These are phyloP conservation scores for Dactylellina parvicollis DNA, from an alignment of 2,329 filamentous ascomycete genomes.

Conservation along the genomic window DNA sequence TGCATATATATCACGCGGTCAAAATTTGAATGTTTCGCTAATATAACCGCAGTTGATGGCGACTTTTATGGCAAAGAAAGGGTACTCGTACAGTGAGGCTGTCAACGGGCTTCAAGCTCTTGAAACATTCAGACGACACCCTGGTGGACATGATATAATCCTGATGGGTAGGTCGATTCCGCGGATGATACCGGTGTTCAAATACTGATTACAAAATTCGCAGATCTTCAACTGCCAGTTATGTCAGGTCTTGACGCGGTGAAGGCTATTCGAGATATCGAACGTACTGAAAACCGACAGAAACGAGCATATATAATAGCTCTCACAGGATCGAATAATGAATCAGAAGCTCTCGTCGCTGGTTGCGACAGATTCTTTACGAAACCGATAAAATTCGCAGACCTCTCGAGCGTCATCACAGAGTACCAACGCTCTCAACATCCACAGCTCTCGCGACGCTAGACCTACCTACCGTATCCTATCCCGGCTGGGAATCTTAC, in stretches of 20 bases:
- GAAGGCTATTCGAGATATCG: constrained; percentile 53
- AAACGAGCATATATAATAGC: constrained; percentile 61
- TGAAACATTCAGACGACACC: constrained; percentile 58
- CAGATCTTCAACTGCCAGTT: constrained; percentile 55
- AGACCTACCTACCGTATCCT: neutral
- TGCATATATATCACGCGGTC: too few relatives aligned
- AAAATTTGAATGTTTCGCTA: constrained; percentile 60
- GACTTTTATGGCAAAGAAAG: constrained; percentile 61
- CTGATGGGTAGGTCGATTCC: constrained; percentile 63
- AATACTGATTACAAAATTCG: constrained; percentile 12
- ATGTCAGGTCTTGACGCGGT: constrained; percentile 56
- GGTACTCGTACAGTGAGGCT: constrained; percentile 63
- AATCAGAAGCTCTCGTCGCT: constrained; percentile 59
- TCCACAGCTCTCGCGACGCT: constrained; percentile 21
- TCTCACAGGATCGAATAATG: constrained; percentile 60
- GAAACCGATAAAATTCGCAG: constrained; percentile 27
- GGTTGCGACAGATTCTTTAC: constrained; percentile 43
- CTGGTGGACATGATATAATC: constrained; percentile 62
- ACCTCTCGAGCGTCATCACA: constrained; percentile 17
- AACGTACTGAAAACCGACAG: constrained; percentile 24
- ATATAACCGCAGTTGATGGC: constrained; percentile 61
- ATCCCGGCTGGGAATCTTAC: too few relatives aligned
- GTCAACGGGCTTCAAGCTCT: constrained; percentile 66
- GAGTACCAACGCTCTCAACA: constrained; percentile 28
- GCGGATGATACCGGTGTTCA: neutral